phyloP scores from a whole-genome alignment of 805 yeast species.

The Yamadazyma tumulicola region DNA sequence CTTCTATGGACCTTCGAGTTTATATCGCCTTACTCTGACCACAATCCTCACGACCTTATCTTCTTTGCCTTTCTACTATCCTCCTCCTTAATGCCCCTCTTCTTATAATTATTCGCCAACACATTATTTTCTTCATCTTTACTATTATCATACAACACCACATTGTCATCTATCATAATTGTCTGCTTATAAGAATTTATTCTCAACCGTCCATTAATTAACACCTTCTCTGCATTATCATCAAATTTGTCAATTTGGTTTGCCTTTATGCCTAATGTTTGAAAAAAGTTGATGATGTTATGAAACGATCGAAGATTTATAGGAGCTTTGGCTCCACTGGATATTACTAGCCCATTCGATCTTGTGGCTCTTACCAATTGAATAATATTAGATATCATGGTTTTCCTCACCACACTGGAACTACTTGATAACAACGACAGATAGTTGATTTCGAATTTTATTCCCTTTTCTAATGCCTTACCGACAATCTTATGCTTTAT shows the following conservation, averaged over 20 bases:
- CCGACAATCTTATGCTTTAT: conserved; percentile 82
- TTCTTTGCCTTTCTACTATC: conserved; percentile 3
- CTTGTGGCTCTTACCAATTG: conserved; percentile 80
- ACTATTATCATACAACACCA: conserved; percentile 12
- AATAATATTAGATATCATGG: conserved; percentile 66
- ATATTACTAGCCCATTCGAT: conserved; percentile 70
- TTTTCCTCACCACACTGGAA: conserved; percentile 41
- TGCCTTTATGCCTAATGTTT: conserved; percentile 67
- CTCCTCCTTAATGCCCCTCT: too few species aligned
- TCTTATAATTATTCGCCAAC: conserved; percentile 12
- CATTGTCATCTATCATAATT: conserved; percentile 44
- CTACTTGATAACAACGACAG: conserved; percentile 44
- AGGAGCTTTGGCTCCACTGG: conserved; percentile 67
- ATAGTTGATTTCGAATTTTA: conserved; percentile 77
- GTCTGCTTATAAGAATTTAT: conserved; percentile 76
- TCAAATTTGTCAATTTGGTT: conserved; percentile 59
- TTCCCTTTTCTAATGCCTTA: conserved; percentile 78
- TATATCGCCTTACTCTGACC: too few species aligned
- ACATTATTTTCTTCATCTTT: conserved; percentile 25
- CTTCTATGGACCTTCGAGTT: too few species aligned
- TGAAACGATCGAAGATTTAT: conserved; percentile 60
- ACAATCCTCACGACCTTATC: too few species aligned
- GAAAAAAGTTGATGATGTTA: conserved; percentile 65
- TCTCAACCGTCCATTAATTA: conserved; percentile 73
- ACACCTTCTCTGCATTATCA: conserved; percentile 58